A percentile compares a stretch with the other conserved stretches of the same genome.
phyloP scores from a whole-genome alignment of 192 early-diverging fungal species.

The Podila clonocystis region DNA sequence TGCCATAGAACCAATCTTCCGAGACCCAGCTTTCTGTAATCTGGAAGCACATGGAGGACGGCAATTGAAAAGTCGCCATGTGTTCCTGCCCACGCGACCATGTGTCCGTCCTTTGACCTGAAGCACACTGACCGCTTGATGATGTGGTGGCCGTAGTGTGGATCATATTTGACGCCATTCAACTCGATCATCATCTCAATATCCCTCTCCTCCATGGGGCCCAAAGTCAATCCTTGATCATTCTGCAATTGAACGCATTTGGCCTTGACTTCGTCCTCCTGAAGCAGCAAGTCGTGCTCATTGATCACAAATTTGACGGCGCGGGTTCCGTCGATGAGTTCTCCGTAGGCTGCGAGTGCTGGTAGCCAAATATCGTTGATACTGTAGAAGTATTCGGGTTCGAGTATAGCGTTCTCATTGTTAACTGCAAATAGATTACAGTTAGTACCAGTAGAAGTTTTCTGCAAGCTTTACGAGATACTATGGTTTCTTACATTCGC shows the following conservation, averaged over 20 bases:
- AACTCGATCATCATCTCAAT: conserved; percentile 16
- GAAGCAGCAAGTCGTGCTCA: conserved; percentile 16
- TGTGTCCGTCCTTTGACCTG: conserved; percentile 13
- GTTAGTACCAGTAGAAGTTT: background rate
- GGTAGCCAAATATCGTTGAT: conserved; percentile 33
- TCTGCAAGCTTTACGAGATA: background rate
- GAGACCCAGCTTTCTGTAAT: conserved; percentile 28
- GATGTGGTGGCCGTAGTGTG: conserved; percentile 15
- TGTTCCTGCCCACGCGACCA: conserved; percentile 48
- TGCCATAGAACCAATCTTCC: conserved; percentile 22
- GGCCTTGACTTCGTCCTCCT: background rate
- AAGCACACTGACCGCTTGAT: conserved; percentile 23
- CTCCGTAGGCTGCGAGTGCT: background rate
- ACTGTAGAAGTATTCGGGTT: conserved; percentile 10
- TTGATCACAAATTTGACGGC: conserved; percentile 36
- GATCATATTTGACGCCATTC: conserved; percentile 16
- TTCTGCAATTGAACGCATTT: conserved; percentile 16
- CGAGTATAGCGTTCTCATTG: background rate
- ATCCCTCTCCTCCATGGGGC: conserved; percentile 24
- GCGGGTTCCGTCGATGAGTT: background rate
- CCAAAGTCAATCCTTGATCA: conserved; percentile 13
- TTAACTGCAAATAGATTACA: background rate
- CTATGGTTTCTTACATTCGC: background rate
- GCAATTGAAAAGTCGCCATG: conserved; percentile 40
- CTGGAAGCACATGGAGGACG: conserved; percentile 37